Evolutionary conservation across 2,329 filamentous ascomycete genomes (phyloP).

Genomic region (Fusarium hostae): DNA sequence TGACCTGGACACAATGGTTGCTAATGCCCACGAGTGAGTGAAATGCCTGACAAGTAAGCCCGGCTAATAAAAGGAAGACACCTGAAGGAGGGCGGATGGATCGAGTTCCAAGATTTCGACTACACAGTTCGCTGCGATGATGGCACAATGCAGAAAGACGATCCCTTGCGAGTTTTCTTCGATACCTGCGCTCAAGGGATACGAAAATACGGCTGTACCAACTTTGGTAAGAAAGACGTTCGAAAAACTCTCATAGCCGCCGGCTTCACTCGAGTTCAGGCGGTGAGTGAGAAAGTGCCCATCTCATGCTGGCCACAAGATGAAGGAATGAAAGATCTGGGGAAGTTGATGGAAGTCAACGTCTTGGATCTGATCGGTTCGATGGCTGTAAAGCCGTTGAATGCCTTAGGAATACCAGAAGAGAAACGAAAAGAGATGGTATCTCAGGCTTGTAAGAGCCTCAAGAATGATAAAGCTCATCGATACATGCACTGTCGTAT

Average conservation of each 20-base stretch:
- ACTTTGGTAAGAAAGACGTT: constrained; percentile 50
- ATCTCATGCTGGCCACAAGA: constrained; percentile 59
- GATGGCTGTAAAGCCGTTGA: constrained; percentile 55
- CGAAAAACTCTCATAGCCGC: constrained; percentile 51
- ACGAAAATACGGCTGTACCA: constrained; percentile 53
- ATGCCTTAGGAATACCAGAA: constrained; percentile 50
- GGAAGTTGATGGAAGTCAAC: constrained; percentile 57
- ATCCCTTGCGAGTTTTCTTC: constrained; percentile 51
- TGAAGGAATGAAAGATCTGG: constrained; percentile 53
- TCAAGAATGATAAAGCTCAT: constrained; percentile 52
- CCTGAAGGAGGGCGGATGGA: constrained; percentile 60
- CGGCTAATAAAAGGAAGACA: constrained; percentile 47
- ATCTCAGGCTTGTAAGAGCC: constrained; percentile 46
- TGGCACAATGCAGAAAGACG: constrained; percentile 55
- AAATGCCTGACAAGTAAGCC: not conserved
- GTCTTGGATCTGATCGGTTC: constrained; percentile 56
- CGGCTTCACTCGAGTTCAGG: constrained; percentile 58
- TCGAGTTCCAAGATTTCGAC: constrained; percentile 62
- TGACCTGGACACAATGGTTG: constrained; percentile 61
- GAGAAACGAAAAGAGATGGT: constrained; percentile 51
- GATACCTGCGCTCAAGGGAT: constrained; percentile 49
- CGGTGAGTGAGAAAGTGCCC: constrained; percentile 57
- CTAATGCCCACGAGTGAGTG: constrained; percentile 50
- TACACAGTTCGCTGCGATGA: constrained; percentile 57
- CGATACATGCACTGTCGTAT: constrained; percentile 57